Evolutionary conservation across 805 yeast species (phyloP).

Genomic region (Wickerhamiella siamensis): DNA sequence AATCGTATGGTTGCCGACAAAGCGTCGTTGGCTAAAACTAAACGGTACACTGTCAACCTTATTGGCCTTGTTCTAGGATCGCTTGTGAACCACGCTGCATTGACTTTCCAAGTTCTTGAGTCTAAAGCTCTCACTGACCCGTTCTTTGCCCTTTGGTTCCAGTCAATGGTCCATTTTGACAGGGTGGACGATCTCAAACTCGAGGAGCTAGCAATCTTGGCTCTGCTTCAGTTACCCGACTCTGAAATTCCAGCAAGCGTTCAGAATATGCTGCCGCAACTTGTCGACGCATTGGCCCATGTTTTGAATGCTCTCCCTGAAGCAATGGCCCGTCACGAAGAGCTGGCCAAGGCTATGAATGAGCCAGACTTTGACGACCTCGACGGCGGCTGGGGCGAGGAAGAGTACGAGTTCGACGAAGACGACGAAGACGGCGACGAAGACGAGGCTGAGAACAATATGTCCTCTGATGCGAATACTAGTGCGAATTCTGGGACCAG

Average conservation of each 20-base stretch:
- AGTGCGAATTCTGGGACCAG: not conserved
- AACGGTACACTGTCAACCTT: conserved; percentile 33
- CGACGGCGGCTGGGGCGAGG: conserved; percentile 18
- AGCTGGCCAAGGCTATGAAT: conserved; percentile 44
- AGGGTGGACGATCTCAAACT: conserved; percentile 75
- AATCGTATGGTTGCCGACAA: conserved; percentile 10
- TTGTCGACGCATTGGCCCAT: conserved; percentile 38
- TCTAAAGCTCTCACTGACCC: conserved; percentile 31
- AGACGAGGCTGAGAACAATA: not conserved
- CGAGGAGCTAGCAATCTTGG: conserved; percentile 51
- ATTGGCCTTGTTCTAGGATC: conserved; percentile 51
- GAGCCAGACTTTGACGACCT: conserved; percentile 19
- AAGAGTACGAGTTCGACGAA: conserved; percentile 18
- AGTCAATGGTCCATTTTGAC: conserved; percentile 36
- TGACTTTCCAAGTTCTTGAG: conserved; percentile 38
- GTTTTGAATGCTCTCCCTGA: conserved; percentile 50
- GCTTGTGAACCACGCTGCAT: conserved; percentile 43
- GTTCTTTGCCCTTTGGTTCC: conserved; percentile 57
- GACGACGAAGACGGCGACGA: conserved; percentile 19
- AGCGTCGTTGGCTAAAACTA: not conserved
- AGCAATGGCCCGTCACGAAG: conserved; percentile 54
- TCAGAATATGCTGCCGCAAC: conserved; percentile 28
- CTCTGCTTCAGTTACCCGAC: conserved; percentile 29
- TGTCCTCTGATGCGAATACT: not conserved
- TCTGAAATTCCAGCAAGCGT: conserved; percentile 23